Evolutionary conservation across 495 filamentous ascomycete genomes (phyloP).

Genomic region (Staphylotrichum longicolle): DNA sequence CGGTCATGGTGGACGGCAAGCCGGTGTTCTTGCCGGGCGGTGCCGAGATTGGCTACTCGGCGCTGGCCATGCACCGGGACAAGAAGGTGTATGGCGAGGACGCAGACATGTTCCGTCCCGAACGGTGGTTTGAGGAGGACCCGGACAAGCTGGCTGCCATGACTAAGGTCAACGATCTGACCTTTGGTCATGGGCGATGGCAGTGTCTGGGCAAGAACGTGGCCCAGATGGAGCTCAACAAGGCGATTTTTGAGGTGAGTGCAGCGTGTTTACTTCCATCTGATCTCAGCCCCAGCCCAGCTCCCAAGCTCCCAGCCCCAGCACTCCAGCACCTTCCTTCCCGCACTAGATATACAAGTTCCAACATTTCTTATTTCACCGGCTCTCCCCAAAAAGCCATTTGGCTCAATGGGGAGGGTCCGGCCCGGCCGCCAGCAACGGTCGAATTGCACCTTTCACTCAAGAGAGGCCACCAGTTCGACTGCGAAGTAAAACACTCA

Average conservation of each 20-base stretch:
- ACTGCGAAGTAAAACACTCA: not conserved
- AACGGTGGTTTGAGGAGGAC: slow-evolving; percentile 53
- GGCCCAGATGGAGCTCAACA: slow-evolving; percentile 46
- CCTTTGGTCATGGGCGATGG: slow-evolving; percentile 40
- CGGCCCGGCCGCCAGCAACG: too few species aligned
- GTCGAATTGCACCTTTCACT: too few species aligned
- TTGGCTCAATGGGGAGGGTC: too few species aligned
- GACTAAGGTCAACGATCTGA: slow-evolving; percentile 27
- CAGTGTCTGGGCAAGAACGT: slow-evolving; percentile 41
- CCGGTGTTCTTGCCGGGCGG: slow-evolving; percentile 52
- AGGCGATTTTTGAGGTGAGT: slow-evolving; percentile 52
- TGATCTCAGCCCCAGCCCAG: too few species aligned
- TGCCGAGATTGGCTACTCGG: slow-evolving; percentile 44
- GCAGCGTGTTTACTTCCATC: too few species aligned
- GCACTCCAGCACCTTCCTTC: too few species aligned
- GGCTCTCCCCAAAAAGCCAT: too few species aligned
- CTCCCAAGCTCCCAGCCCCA: too few species aligned
- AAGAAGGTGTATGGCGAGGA: slow-evolving; percentile 47
- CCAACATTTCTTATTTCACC: too few species aligned
- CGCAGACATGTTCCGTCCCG: slow-evolving; percentile 48
- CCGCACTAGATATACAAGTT: too few species aligned
- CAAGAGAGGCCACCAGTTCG: too few species aligned
- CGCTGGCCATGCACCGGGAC: slow-evolving; percentile 31
- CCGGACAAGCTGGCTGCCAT: slow-evolving; percentile 22
- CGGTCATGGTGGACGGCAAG: slow-evolving; percentile 41